Percentiles rank a stretch among this genome's conserved stretches.
Conservation (phyloP, 768 basidiomycete species). For the Trametes cubensis region DNA sequence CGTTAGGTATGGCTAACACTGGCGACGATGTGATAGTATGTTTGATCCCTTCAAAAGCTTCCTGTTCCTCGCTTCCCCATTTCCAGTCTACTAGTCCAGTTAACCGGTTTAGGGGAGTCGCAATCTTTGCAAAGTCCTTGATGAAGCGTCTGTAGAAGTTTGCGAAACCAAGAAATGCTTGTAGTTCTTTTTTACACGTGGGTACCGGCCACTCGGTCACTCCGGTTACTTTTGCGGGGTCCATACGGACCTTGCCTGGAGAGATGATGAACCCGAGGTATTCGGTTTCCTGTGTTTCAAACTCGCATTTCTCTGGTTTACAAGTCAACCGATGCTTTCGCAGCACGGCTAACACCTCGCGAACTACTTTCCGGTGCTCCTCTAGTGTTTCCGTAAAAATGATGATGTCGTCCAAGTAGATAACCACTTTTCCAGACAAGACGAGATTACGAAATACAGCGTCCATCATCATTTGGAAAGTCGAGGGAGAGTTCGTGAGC, state of each 20-base stretch:
- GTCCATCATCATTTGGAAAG: conserved; percentile 42
- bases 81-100: background rate
- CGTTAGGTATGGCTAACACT: conserved; percentile 16
- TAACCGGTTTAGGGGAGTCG: conserved; percentile 26
- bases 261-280: conserved; percentile 38
- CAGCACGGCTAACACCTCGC: conserved; percentile 33
- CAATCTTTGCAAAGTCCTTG: conserved; percentile 31
- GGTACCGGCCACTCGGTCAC: conserved; percentile 37
- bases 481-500: conserved; percentile 39
- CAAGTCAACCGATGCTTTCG: conserved; percentile 38
- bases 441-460: conserved; percentile 38
- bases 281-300: conserved; percentile 30
- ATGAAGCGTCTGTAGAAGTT: conserved; percentile 40
- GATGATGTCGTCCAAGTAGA: conserved; percentile 49
- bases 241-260: conserved; percentile 33
- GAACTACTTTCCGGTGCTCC: conserved; percentile 25
- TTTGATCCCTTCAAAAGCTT: conserved; percentile 8
- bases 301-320: conserved; percentile 43
- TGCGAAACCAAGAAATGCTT: conserved; percentile 33
- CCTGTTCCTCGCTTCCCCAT: background rate
- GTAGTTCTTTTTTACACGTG: conserved; percentile 24
- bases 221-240: conserved; percentile 36
- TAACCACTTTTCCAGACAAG: conserved; percentile 37
- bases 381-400: conserved; percentile 24
- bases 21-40: conserved; percentile 2